Evolutionary conservation across 257 asterid species (phyloP).

Genomic region (Gardenia jasminoides): DNA sequence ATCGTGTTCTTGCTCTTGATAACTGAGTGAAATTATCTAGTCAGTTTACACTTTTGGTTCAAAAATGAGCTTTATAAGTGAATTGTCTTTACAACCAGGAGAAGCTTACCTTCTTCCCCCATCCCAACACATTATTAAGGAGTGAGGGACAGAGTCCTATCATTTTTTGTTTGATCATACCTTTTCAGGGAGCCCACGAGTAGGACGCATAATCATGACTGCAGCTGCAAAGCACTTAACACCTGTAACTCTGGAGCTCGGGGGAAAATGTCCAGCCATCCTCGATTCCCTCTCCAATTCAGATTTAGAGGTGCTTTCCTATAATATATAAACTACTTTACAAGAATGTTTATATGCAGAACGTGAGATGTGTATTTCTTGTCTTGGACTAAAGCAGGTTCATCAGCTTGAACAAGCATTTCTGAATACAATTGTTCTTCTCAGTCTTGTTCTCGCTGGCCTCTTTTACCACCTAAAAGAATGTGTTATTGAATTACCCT

Average conservation of each 20-base stretch:
- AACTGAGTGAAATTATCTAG: neutral
- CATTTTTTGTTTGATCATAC: neutral
- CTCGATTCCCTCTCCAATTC: conserved; percentile 58
- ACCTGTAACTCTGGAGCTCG: conserved; percentile 91
- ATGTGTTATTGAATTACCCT: neutral
- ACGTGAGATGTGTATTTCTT: neutral
- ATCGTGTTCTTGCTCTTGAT: neutral
- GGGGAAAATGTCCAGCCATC: conserved; percentile 91
- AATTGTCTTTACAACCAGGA: neutral
- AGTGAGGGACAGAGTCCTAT: neutral
- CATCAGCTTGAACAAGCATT: neutral
- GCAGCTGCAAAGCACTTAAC: conserved; percentile 97
- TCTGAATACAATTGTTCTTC: neutral
- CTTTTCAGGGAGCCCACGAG: conserved; percentile 68
- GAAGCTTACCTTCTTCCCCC: neutral
- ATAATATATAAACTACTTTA: neutral
- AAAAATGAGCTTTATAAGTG: neutral
- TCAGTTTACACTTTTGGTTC: neutral
- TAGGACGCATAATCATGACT: conserved; percentile 71
- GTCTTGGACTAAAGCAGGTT: neutral
- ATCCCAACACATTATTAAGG: neutral
- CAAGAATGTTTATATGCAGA: neutral
- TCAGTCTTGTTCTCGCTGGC: neutral
- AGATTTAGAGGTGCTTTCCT: conserved; percentile 57
- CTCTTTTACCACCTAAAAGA: neutral